Percentiles rank a stretch among this genome's conserved stretches.
Conservation (phyloP, 495 filamentous ascomycete species). For the Polyplosphaeria fusca region DNA sequence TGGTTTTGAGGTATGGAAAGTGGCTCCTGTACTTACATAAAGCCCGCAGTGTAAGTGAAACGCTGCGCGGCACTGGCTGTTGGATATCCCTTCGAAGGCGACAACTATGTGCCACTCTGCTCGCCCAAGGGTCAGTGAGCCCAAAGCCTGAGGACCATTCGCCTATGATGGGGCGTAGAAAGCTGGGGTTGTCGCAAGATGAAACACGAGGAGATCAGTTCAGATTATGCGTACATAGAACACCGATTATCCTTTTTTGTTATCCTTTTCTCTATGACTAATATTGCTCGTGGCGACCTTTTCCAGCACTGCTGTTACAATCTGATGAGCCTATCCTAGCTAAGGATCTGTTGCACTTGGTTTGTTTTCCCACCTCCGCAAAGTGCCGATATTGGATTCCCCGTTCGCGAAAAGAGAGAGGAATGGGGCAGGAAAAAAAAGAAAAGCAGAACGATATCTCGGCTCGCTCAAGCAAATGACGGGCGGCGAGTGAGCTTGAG, state of each 20-base stretch:
- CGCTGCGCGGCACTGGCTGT: too few species aligned
- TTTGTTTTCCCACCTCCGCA: neutral
- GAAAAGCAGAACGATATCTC: slow-evolving; percentile 33
- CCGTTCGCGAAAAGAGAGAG: neutral
- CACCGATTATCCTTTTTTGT: slow-evolving; percentile 24
- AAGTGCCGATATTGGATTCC: neutral
- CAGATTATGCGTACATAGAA: slow-evolving; percentile 16
- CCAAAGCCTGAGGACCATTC: too few species aligned
- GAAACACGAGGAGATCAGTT: slow-evolving; percentile 8
- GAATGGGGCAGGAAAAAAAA: slow-evolving; percentile 6
- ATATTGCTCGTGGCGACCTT: slow-evolving; percentile 31
- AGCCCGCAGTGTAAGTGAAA: slow-evolving; percentile 6
- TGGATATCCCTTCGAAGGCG: too few species aligned
- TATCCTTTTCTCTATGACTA: slow-evolving; percentile 30
- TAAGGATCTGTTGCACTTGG: neutral
- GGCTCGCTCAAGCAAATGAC: slow-evolving; percentile 30
- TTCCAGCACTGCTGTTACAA: slow-evolving; percentile 31
- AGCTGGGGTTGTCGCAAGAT: slow-evolving; percentile 1
- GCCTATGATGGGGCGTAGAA: slow-evolving; percentile 21
- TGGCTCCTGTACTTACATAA: too few species aligned
- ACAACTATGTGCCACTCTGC: slow-evolving; percentile 9
- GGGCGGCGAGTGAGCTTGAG: slow-evolving; percentile 30
- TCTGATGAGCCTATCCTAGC: slow-evolving; percentile 22
- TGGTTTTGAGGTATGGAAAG: too few species aligned
- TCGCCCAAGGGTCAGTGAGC: slow-evolving; percentile 7